Base-by-base conservation (phyloP, 2,329 filamentous ascomycete genomes). In the Aureobasidium namibiae region DNA sequence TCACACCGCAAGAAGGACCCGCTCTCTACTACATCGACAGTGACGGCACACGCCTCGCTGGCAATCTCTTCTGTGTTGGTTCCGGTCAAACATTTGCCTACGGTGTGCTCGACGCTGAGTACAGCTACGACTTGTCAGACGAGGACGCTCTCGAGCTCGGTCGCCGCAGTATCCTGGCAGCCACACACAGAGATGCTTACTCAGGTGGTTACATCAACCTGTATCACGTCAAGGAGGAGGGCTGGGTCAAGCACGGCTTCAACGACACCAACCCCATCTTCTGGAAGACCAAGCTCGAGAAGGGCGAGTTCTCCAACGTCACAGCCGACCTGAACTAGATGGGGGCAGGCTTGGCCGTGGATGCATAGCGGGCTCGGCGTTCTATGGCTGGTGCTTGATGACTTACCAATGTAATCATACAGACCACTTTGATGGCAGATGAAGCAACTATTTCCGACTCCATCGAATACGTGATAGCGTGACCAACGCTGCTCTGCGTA, bases 11-110 rank as follows among this genome's bases (percentile, higher is more conserved):
- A 76, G 92, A 97, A 80, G 94, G 94, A 11, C 94, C 94, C 26
- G 94, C 94, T 41, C 87, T 99, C 62, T 99, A 99, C 84, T 99
- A 99, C 78, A 95, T 99, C 76, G 94, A 99, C 79, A 92, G 87
- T 64, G 94, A 99, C 77, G 94, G 94, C 72, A 97, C 94, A 23
- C 84, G 94, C 57, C 82, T 99, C 61, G 79, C 90, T 21, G 94
- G 94, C 50, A 96, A 99, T 80, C 81, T 99, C 63, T 99, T 99
- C 82, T 99, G 94, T 74, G 94, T 99, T 63, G 94, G 94, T 53
- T 96, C 90, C 53, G 94, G 94, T 72, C 94, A 99, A 82, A 99
- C 94, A 1, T 99, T 99, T 73, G 94, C 94, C 59, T 99, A 99
- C 73, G 94, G 94, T 77, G 94, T 99, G 70, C 81, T 99, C 65